Conservation (phyloP, 306 rosid species). For the Cucumis cinereus region DNA sequence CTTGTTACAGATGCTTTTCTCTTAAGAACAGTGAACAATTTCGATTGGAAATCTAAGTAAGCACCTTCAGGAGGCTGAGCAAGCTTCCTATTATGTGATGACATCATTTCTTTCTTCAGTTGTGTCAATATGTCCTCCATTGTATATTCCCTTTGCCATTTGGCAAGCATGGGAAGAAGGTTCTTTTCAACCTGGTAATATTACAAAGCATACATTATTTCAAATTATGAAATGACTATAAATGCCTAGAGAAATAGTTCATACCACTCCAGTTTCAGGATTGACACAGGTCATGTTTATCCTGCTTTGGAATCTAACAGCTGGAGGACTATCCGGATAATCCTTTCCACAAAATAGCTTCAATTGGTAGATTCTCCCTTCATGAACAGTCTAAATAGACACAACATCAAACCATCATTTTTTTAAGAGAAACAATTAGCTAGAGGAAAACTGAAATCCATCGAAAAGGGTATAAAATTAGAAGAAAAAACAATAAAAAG, state of each 20-base stretch:
- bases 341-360: conserved; percentile 88
- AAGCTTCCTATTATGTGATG: conserved; percentile 87
- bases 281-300: conserved; percentile 89
- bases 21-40: not conserved
- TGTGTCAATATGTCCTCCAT: conserved; percentile 85
- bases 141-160: conserved; percentile 80
- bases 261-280: conserved; percentile 79
- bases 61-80: conserved; percentile 89
- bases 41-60: conserved; percentile 5
- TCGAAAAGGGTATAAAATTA: not conserved
- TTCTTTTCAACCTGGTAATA: conserved; percentile 74
- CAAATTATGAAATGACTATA: not conserved
- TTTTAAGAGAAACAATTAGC: not conserved
- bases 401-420: not conserved
- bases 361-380: conserved; percentile 89
- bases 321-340: conserved; percentile 85
- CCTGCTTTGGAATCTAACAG: conserved; percentile 87
- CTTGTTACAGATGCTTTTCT: not conserved
- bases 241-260: not conserved
- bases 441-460: not conserved
- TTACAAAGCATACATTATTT: conserved; percentile 12
- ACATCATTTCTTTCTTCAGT: conserved; percentile 87
- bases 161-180: conserved; percentile 81
- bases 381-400: conserved; percentile 66
- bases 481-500: not conserved